Percentiles rank a stretch among this genome's conserved stretches.
These are phyloP conservation scores for Saururus chinensis DNA, from an alignment of 164 flowering plant species.

Conservation along the genomic window DNA sequence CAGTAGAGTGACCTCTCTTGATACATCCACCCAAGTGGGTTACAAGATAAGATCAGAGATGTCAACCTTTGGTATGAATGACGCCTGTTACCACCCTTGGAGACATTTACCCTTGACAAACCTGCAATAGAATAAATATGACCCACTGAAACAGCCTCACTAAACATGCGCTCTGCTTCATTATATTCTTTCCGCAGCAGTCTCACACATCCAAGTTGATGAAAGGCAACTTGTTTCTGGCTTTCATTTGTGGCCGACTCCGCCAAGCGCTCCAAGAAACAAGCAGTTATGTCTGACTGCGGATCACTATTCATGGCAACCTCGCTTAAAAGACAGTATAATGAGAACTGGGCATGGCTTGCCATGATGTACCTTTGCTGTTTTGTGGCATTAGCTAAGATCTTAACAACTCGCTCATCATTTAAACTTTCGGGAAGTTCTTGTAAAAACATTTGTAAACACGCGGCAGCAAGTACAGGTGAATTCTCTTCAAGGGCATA, in stretches of 20 bases:
- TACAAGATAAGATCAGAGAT: constrained; percentile 52
- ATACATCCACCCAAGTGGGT: constrained; percentile 93
- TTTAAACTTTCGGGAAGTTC: constrained; percentile 74
- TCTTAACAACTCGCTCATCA: constrained; percentile 53
- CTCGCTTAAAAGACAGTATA: constrained; percentile 76
- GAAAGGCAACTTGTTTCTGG: constrained; percentile 69
- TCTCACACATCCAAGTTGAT: constrained; percentile 81
- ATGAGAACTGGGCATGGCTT: constrained; percentile 70
- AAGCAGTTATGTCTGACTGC: constrained; percentile 41
- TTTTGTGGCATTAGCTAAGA: constrained; percentile 35
- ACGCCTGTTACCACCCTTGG: constrained; percentile 48
- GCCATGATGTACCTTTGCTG: constrained; percentile 56
- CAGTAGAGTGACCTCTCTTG: constrained; percentile 86
- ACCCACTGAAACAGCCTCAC: constrained; percentile 62
- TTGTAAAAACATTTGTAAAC: constrained; percentile 71
- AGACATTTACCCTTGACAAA: constrained; percentile 56
- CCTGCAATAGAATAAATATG: constrained; percentile 78
- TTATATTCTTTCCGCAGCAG: constrained; percentile 74
- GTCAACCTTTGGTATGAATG: constrained; percentile 61
- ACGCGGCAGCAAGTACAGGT: constrained; percentile 79
- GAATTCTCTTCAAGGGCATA: constrained; percentile 71
- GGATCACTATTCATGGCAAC: constrained; percentile 67
- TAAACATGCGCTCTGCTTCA: constrained; percentile 64
- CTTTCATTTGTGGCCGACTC: constrained; percentile 49
- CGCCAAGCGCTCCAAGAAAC: constrained; percentile 50